phyloP scores from a whole-genome alignment of 1,284 basidiomycete species.

The Neotropicomus parvogracilis region DNA sequence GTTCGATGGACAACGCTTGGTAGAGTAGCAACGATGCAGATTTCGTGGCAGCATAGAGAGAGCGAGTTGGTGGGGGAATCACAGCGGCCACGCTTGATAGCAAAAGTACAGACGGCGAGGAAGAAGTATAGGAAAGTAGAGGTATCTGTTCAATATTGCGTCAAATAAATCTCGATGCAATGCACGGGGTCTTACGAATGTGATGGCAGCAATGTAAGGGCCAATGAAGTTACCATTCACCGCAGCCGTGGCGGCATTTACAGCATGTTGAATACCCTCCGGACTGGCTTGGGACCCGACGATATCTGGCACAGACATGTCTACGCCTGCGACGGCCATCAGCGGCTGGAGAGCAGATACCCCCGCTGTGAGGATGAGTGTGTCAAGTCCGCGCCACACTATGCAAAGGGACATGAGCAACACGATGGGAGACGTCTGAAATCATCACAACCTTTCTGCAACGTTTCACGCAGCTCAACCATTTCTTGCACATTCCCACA shows the following conservation, averaged over 20 bases:
- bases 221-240: conserved; percentile 63
- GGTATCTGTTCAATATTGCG: conserved; percentile 57
- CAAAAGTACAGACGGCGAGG: conserved; percentile 72
- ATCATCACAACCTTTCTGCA: conserved; percentile 49
- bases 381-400: conserved; percentile 85
- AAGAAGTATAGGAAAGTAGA: conserved; percentile 65
- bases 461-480: conserved; percentile 51
- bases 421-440: background rate
- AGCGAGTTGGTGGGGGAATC: conserved; percentile 82
- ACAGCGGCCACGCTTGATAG: conserved; percentile 79
- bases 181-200: conserved; percentile 52
- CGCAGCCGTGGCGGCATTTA: conserved; percentile 53
- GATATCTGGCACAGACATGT: conserved; percentile 36
- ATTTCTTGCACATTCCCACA: conserved; percentile 69
- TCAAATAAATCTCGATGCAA: background rate
- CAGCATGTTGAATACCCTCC: conserved; percentile 50
- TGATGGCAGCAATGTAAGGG: conserved; percentile 58
- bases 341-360: conserved; percentile 81
- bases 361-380: conserved; percentile 80
- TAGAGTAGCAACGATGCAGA: conserved; percentile 76
- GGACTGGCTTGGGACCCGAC: conserved; percentile 38
- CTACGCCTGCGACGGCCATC: conserved; percentile 67
- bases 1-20: conserved; percentile 76
- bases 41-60: conserved; percentile 85
- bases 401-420: background rate